Conservation (phyloP, 768 basidiomycete genomes). For the Boletus subcaerulescens region DNA sequence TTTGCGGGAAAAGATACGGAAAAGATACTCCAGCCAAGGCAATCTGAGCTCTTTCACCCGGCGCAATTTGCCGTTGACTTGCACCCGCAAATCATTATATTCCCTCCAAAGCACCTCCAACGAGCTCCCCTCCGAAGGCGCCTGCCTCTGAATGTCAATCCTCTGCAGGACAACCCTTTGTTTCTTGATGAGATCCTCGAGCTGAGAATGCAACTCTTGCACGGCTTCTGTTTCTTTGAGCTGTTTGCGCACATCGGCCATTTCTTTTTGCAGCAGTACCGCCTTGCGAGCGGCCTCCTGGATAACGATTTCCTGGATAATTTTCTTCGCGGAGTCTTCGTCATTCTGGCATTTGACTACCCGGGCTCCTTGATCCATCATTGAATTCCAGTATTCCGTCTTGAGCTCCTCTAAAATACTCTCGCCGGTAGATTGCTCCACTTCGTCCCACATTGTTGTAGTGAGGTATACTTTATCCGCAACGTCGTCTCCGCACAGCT, state of each 20-base stretch:
- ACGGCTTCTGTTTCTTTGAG: slow-evolving; percentile 9
- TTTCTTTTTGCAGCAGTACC: slow-evolving; percentile 8
- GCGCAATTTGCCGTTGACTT: no score
- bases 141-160: slow-evolving; percentile 5
- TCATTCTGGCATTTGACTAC: slow-evolving; percentile 6
- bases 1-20: no score
- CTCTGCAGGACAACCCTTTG: slow-evolving; percentile 2
- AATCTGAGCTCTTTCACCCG: no score
- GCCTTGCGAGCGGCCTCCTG: background rate
- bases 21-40: no score
- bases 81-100: no score
- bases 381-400: slow-evolving; percentile 4
- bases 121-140: background rate
- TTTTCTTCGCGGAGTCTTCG: slow-evolving; percentile 2
- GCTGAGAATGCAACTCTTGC: slow-evolving; percentile 2
- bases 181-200: slow-evolving; percentile 8
- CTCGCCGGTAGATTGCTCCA: slow-evolving; percentile 5
- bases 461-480: slow-evolving; percentile 32
- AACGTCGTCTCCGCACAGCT: slow-evolving; percentile 28
- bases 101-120: no score
- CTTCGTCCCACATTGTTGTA: no score
- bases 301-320: slow-evolving; percentile 8
- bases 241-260: slow-evolving; percentile 1
- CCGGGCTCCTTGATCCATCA: slow-evolving; percentile 10
- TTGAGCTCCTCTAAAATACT: slow-evolving; percentile 11